These are phyloP conservation scores for Claviceps africana DNA, from an alignment of 2,329 filamentous ascomycete genomes.

Conservation along the genomic window DNA sequence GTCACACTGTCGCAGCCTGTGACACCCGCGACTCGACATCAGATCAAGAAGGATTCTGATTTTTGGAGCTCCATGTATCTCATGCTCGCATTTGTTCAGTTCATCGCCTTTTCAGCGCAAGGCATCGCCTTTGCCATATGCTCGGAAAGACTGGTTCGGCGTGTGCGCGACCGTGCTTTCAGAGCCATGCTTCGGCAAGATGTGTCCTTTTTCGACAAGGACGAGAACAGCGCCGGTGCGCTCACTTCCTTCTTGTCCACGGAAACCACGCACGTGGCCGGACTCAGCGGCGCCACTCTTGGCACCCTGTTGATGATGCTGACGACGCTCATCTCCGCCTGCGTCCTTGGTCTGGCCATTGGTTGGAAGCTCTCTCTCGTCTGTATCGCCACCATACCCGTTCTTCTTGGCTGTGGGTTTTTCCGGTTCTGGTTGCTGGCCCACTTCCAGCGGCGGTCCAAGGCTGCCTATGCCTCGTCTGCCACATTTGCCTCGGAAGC, in stretches of 20 bases:
- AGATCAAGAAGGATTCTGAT: constrained; percentile 55
- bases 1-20: constrained; percentile 46
- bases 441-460: constrained; percentile 64
- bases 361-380: constrained; percentile 84
- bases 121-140: constrained; percentile 68
- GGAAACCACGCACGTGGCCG: constrained; percentile 77
- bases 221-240: constrained; percentile 79
- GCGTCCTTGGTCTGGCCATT: constrained; percentile 55
- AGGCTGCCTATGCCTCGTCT: constrained; percentile 64
- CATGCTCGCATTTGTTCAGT: constrained; percentile 63
- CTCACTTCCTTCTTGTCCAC: constrained; percentile 81
- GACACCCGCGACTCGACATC: constrained; percentile 32
- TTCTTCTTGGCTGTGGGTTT: constrained; percentile 71
- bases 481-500: constrained; percentile 87
- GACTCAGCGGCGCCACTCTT: constrained; percentile 74
- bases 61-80: constrained; percentile 87
- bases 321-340: constrained; percentile 66
- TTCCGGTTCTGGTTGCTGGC: constrained; percentile 76
- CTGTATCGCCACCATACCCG: constrained; percentile 62
- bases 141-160: constrained; percentile 73
- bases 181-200: constrained; percentile 83
- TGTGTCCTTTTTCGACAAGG: constrained; percentile 77
- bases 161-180: constrained; percentile 72
- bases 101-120: constrained; percentile 54
- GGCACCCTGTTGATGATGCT: constrained; percentile 70